Conservation (phyloP, 768 basidiomycete species). For the Suillus plorans region DNA sequence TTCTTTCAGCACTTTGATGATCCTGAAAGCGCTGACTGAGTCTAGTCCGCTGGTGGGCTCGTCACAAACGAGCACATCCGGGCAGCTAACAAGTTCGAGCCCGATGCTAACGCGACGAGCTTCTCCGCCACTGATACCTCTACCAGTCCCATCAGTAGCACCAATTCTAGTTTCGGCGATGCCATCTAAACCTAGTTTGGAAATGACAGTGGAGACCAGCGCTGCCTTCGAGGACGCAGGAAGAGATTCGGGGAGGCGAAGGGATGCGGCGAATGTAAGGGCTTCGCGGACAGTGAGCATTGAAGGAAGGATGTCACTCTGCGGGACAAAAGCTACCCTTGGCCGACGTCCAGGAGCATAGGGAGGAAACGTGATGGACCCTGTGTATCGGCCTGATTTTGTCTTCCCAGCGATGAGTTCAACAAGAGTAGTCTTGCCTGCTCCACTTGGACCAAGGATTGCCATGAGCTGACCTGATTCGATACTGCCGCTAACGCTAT, state of each 20-base stretch:
- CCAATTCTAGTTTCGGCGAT: slow-evolving; percentile 72
- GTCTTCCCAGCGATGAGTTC: slow-evolving; percentile 85
- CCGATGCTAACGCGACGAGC: slow-evolving; percentile 90
- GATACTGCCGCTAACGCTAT: slow-evolving; percentile 69
- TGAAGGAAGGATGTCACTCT: slow-evolving; percentile 81
- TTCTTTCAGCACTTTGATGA: slow-evolving; percentile 72
- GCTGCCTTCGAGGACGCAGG: slow-evolving; percentile 58
- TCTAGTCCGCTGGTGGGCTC: slow-evolving; percentile 86
- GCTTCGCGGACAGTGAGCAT: slow-evolving; percentile 81
- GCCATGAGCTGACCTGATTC: slow-evolving; percentile 83
- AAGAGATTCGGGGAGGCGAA: slow-evolving; percentile 78
- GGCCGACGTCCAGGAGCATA: slow-evolving; percentile 36
- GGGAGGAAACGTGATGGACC: slow-evolving; percentile 58
- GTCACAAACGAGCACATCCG: slow-evolving; percentile 84
- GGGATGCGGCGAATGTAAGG: slow-evolving; percentile 79
- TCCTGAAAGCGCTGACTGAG: slow-evolving; percentile 80
- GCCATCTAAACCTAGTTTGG: slow-evolving; percentile 72
- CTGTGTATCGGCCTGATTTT: slow-evolving; percentile 71
- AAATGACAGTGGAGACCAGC: slow-evolving; percentile 69
- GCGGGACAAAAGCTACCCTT: slow-evolving; percentile 82
- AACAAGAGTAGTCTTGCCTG: slow-evolving; percentile 89
- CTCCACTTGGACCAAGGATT: slow-evolving; percentile 91
- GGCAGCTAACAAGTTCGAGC: slow-evolving; percentile 80
- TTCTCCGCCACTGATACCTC: slow-evolving; percentile 92
- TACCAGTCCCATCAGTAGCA: slow-evolving; percentile 59